Evolutionary conservation across 257 asterid species (phyloP), one percentile per base, ranked within the genome.

Genomic region (Coffea canephora): DNA sequence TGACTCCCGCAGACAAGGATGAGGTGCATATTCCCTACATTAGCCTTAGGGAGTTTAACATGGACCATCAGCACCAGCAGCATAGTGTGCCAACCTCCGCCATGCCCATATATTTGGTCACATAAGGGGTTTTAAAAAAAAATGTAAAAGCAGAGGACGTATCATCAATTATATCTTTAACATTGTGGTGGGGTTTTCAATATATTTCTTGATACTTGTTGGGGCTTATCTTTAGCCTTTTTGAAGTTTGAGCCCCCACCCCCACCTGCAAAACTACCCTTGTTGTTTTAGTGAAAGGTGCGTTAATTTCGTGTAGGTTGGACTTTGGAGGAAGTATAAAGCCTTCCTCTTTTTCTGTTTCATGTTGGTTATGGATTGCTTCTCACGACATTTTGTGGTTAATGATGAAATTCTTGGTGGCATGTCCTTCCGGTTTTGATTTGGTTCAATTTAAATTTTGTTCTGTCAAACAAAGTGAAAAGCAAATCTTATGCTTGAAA

Each of bases 81-180:
- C 84, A 78, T 45, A 72, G 87, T 79, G 41, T 81, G 45, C 80
- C 92, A 0, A 71, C 90, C 49, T 83, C 90, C 16, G 88, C 91
- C 46, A 79, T 88, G 87, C 98, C 98, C 8, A 90, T 94, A 73
- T 94, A 94, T 79, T 81, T 94, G 91, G 98, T 94, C 86, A 92
- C 96, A n/a, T 94, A 73, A 61, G 9, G 11, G 36, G 34, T 31
- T 31, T 31, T 31, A 54, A 23, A 62, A n/a, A 34, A 34, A 65
- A 23, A 65, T n/a, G 34, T 65, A 16, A 19, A 19, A 21, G 27
- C 21, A 52, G 18, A 52, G 5, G 19, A 15, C 5, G 3, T 52
- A 13, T 15, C 8, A 3, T 62, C 34, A 62, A n/a, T 2, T 62
- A 54, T 31, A 9, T 27, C 57, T 61, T 75, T 25, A 21, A 39